Conservation (phyloP, 768 basidiomycete species). For the Terana coerulea region DNA sequence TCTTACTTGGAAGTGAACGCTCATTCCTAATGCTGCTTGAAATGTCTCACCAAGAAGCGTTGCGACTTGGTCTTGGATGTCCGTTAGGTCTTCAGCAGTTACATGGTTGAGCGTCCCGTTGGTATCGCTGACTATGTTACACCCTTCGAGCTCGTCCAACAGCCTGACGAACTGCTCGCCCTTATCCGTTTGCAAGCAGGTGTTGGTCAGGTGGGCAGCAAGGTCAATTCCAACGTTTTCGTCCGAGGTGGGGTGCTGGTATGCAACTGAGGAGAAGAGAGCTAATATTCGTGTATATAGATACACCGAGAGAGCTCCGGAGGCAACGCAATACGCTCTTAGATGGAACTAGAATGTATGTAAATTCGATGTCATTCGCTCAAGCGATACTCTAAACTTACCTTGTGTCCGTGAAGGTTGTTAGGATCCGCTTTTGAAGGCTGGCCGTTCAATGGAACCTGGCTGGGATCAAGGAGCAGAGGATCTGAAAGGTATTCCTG, state of each 20-base stretch:
- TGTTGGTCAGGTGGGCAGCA: constrained; percentile 84
- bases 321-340: constrained; percentile 80
- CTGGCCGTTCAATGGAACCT: constrained; percentile 32
- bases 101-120: constrained; percentile 20
- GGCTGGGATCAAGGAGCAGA: constrained; percentile 68
- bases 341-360: constrained; percentile 74
- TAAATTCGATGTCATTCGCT: background rate
- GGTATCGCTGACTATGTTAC: constrained; percentile 42
- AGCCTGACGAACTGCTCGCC: constrained; percentile 74
- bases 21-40: constrained; percentile 77
- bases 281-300: constrained; percentile 82
- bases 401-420: constrained; percentile 54
- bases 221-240: constrained; percentile 41
- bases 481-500: constrained; percentile 87
- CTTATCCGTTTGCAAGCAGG: constrained; percentile 69
- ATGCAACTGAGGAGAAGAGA: constrained; percentile 79
- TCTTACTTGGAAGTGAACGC: constrained; percentile 79
- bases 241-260: constrained; percentile 42
- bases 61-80: constrained; percentile 60
- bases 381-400: constrained; percentile 22
- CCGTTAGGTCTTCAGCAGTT: constrained; percentile 36
- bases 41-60: constrained; percentile 76
- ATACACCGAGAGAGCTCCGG: constrained; percentile 74
- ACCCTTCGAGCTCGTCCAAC: constrained; percentile 75
- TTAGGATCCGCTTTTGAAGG: constrained; percentile 10